Evolutionary conservation across 257 asterid species (phyloP).

Genomic region (Leonotis leonurus): DNA sequence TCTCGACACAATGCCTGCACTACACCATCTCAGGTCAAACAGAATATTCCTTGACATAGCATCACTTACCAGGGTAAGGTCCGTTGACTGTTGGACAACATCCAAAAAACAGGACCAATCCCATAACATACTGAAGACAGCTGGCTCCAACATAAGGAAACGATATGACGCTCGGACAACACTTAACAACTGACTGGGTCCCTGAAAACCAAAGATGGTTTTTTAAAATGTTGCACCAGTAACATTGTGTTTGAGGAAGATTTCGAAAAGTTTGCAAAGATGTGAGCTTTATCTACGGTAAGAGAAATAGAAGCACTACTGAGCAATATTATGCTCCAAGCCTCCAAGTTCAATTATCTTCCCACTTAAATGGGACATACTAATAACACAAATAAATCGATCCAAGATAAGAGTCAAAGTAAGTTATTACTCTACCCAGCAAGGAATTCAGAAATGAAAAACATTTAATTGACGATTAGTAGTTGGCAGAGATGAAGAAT

Average conservation of each 20-base stretch:
- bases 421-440: background rate
- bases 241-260: background rate
- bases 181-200: constrained; percentile 39
- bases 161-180: constrained; percentile 60
- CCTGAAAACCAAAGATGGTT: constrained; percentile 31
- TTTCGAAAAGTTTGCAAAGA: constrained; percentile 5
- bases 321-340: too few relatives aligned
- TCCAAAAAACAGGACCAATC: constrained; percentile 80
- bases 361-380: too few relatives aligned
- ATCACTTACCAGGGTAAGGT: constrained; percentile 21
- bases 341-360: too few relatives aligned
- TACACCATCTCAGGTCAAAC: constrained; percentile 69
- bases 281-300: background rate
- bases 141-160: constrained; percentile 57
- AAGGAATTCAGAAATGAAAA: background rate
- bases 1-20: constrained; percentile 38
- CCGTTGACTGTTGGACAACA: constrained; percentile 31
- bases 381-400: background rate
- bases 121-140: constrained; percentile 62
- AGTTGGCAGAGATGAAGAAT: background rate
- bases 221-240: constrained; percentile 10
- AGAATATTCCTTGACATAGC: constrained; percentile 26
- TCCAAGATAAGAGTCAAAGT: background rate
- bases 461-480: background rate
- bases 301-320: background rate